A percentile compares a stretch with the other conserved stretches of the same genome.
Evolutionary conservation across 1,284 basidiomycete species (phyloP).

Genomic region (Cronartium quercuum): DNA sequence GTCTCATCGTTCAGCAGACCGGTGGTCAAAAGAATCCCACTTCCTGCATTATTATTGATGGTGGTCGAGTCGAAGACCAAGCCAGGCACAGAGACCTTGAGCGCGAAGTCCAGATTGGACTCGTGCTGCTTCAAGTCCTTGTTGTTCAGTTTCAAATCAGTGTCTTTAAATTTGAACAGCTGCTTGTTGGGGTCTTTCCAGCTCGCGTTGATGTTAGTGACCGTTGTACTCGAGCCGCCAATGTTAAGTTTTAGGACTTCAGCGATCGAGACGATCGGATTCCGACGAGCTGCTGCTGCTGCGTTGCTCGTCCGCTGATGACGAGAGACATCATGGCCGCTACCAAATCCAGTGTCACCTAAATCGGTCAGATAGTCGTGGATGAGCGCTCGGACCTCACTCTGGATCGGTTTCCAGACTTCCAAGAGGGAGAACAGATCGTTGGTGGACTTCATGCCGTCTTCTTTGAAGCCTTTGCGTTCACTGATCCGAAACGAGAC

Average conservation of each 20-base stretch:
- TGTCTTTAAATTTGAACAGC: constrained; percentile 84
- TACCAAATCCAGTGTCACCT: constrained; percentile 7
- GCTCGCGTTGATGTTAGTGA: not conserved
- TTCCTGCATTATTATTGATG: constrained; percentile 52
- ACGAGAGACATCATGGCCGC: constrained; percentile 10
- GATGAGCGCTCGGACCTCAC: constrained; percentile 80
- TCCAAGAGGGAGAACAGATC: constrained; percentile 69
- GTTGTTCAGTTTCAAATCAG: constrained; percentile 64
- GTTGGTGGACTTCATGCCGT: constrained; percentile 63
- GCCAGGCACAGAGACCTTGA: constrained; percentile 88
- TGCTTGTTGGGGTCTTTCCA: constrained; percentile 53
- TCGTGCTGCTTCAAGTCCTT: constrained; percentile 71
- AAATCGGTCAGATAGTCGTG: constrained; percentile 79
- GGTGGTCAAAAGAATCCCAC: not conserved
- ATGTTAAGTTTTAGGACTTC: constrained; percentile 83
- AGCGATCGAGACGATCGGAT: constrained; percentile 86
- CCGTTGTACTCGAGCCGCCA: constrained; percentile 51
- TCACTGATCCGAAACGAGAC: constrained; percentile 60
- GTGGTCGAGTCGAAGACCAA: constrained; percentile 56
- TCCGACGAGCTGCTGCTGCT: constrained; percentile 66
- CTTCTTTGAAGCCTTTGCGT: constrained; percentile 81
- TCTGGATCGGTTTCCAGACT: constrained; percentile 84
- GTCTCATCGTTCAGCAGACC: constrained; percentile 27
- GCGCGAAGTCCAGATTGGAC: constrained; percentile 72
- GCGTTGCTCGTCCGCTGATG: constrained; percentile 58